phyloP scores from a whole-genome alignment of 768 basidiomycete genomes.

The Amanita pseudoporphyria region DNA sequence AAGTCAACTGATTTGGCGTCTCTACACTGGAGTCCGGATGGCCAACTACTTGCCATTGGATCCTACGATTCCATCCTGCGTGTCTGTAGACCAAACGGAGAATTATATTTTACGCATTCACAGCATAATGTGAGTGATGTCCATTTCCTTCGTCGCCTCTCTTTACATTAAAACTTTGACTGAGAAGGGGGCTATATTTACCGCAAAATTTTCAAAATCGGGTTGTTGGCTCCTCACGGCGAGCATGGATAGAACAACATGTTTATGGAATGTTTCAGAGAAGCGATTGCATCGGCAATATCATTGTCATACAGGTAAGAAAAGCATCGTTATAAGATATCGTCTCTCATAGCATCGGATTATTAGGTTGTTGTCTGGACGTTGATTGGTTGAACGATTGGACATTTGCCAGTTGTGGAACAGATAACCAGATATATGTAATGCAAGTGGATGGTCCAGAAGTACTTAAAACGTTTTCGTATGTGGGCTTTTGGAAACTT shows the following conservation, averaged over 20 bases:
- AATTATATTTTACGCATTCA: constrained; percentile 48
- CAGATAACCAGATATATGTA: constrained; percentile 55
- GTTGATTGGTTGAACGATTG: constrained; percentile 70
- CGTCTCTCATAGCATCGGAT: background rate
- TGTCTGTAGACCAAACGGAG: constrained; percentile 52
- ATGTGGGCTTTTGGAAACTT: constrained; percentile 17
- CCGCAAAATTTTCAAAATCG: constrained; percentile 63
- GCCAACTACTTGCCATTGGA: constrained; percentile 65
- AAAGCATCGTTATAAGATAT: constrained; percentile 3
- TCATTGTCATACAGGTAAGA: constrained; percentile 52
- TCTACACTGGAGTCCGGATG: constrained; percentile 69
- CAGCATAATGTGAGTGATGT: constrained; percentile 51
- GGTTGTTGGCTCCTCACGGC: constrained; percentile 69
- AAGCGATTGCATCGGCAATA: constrained; percentile 56
- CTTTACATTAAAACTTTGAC: constrained; percentile 19
- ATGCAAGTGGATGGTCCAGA: constrained; percentile 42
- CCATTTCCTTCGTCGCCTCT: constrained; percentile 6
- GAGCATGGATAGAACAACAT: constrained; percentile 68
- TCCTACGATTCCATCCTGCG: constrained; percentile 70
- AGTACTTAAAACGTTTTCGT: constrained; percentile 58
- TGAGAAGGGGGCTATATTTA: constrained; percentile 73
- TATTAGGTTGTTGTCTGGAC: constrained; percentile 62
- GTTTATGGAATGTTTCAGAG: constrained; percentile 67
- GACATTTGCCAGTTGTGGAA: constrained; percentile 65
- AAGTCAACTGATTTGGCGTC: constrained; percentile 60